These are phyloP conservation scores for Ormosia semicastrata DNA, from an alignment of 306 rosid species.

Conservation along the genomic window DNA sequence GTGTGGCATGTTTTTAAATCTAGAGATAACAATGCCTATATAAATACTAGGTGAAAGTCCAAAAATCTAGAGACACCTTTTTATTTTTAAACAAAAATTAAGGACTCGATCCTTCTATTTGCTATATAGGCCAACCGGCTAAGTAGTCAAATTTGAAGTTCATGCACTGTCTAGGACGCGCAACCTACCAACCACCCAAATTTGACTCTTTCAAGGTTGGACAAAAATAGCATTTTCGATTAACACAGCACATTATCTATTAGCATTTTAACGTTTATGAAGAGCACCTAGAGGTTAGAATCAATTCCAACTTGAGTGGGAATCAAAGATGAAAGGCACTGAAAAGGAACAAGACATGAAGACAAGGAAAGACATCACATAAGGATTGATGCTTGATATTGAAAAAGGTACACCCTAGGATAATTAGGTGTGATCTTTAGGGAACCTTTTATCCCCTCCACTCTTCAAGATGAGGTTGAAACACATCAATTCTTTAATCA, in stretches of 20 bases:
- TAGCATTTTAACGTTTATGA: not conserved
- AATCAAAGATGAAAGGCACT: not conserved
- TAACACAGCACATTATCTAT: not conserved
- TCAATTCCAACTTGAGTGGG: slow-evolving; percentile 8
- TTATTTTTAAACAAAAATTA: not conserved
- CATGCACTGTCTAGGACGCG: not conserved
- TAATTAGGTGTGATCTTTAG: not conserved
- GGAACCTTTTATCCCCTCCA: not conserved
- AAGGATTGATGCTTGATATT: not conserved
- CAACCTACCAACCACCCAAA: not conserved
- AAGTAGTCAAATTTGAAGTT: not conserved
- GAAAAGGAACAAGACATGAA: not conserved
- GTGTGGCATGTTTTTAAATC: not conserved
- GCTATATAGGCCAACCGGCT: not conserved
- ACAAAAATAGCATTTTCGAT: not conserved
- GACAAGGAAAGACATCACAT: not conserved
- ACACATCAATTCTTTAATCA: not conserved
- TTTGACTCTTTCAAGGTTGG: not conserved
- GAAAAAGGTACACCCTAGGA: not conserved
- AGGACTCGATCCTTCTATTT: not conserved
- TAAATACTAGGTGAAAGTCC: no score
- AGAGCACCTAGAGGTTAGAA: not conserved
- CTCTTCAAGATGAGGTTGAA: not conserved
- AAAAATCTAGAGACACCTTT: no score
- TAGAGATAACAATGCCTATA: not conserved